Conservation (phyloP, 768 basidiomycete genomes). For the Daedaleopsis sinensis region DNA sequence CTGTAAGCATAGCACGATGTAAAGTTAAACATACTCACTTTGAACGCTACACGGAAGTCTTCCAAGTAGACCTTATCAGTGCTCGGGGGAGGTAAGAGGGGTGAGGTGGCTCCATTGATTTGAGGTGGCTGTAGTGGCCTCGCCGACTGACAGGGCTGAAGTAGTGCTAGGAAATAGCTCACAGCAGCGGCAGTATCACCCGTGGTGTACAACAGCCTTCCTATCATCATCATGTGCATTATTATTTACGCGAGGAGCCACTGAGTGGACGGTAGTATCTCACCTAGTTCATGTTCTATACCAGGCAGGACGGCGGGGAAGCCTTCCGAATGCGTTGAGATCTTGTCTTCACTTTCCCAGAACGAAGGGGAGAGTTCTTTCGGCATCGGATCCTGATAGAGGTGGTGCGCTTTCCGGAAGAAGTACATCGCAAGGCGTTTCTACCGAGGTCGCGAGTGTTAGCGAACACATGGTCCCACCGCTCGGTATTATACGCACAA, state of each 20-base stretch:
- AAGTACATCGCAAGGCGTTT: conserved; percentile 88
- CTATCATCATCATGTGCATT: conserved; percentile 39
- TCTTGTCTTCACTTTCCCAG: conserved; percentile 70
- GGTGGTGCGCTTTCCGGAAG: conserved; percentile 67
- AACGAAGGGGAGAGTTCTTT: conserved; percentile 79
- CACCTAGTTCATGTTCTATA: conserved; percentile 82
- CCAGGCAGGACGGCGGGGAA: conserved; percentile 70
- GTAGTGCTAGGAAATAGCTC: conserved; percentile 71
- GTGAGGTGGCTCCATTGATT: conserved; percentile 26
- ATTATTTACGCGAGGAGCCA: no score
- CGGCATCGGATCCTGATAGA: conserved; percentile 52
- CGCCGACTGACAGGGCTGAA: conserved; percentile 43
- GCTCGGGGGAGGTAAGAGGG: conserved; percentile 9
- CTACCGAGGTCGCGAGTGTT: conserved; percentile 39
- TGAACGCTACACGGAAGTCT: conserved; percentile 86
- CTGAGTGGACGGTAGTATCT: conserved; percentile 9
- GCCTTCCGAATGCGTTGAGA: conserved; percentile 41
- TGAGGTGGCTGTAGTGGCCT: conserved; percentile 9
- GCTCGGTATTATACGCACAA: conserved; percentile 51
- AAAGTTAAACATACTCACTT: conserved; percentile 45
- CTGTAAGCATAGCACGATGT: neutral
- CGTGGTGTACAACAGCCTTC: conserved; percentile 87
- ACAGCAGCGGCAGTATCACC: conserved; percentile 82
- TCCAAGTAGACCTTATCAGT: conserved; percentile 78
- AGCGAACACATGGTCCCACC: neutral